Evolutionary conservation across 192 early-diverging fungal species (phyloP).

Genomic region (Rhizoclosmatium globosum): DNA sequence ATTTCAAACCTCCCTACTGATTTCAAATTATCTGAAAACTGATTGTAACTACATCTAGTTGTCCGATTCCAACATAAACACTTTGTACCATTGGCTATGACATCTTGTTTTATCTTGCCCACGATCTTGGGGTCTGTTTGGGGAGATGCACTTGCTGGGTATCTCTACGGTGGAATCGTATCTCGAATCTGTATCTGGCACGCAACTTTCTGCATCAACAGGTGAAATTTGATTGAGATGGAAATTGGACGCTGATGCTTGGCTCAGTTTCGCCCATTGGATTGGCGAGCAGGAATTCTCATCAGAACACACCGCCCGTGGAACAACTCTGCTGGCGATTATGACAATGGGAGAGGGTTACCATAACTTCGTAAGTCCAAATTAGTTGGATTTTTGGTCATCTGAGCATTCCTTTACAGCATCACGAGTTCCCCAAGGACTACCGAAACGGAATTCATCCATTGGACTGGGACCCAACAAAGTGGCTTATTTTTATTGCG

Average conservation of each 20-base stretch:
- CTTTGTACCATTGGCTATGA: conserved; percentile 43
- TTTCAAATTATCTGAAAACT: background rate
- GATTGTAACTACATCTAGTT: conserved; percentile 19
- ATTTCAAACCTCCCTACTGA: background rate
- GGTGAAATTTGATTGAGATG: background rate
- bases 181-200: conserved; percentile 53
- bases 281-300: conserved; percentile 53
- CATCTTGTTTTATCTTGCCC: conserved; percentile 41
- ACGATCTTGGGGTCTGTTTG: conserved; percentile 38
- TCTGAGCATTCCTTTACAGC: background rate
- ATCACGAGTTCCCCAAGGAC: conserved; percentile 52
- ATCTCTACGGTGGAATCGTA: conserved; percentile 48
- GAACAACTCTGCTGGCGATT: conserved; percentile 48
- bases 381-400: background rate
- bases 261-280: conserved; percentile 45
- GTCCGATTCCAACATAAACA: conserved; percentile 53
- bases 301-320: conserved; percentile 39
- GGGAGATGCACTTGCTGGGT: conserved; percentile 57
- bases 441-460: conserved; percentile 53
- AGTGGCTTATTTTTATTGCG: conserved; percentile 51
- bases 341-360: conserved; percentile 56
- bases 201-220: conserved; percentile 56
- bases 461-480: conserved; percentile 55
- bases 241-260: background rate
- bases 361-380: conserved; percentile 48